phyloP scores from a whole-genome alignment of 768 basidiomycete species.

The Boletales sp. region DNA sequence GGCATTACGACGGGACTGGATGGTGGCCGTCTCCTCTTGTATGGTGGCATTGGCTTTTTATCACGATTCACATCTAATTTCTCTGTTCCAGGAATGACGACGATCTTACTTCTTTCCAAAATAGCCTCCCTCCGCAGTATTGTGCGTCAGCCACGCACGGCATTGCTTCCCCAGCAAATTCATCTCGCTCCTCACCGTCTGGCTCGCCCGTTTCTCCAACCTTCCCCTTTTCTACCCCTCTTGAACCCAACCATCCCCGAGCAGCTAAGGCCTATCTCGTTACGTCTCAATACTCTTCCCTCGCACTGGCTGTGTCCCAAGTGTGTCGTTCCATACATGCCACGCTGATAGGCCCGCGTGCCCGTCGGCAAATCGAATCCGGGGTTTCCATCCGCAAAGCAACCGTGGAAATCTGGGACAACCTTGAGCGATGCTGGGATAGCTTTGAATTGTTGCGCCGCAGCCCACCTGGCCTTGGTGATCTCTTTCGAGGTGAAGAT shows the following conservation, averaged over 20 bases:
- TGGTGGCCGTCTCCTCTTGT: constrained; percentile 84
- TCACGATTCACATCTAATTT: constrained; percentile 2
- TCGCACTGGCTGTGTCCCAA: constrained; percentile 70
- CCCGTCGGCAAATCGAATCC: constrained; percentile 52
- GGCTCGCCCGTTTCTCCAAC: constrained; percentile 19
- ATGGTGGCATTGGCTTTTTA: constrained; percentile 26
- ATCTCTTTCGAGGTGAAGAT: constrained; percentile 45
- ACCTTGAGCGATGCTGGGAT: constrained; percentile 78
- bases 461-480: constrained; percentile 39
- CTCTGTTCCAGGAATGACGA: constrained; percentile 55
- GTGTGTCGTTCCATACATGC: constrained; percentile 77
- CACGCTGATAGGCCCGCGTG: constrained; percentile 75
- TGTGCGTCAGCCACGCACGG: constrained; percentile 23
- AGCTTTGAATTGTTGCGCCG: constrained; percentile 69
- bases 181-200: constrained; percentile 35
- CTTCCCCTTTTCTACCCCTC: constrained; percentile 22
- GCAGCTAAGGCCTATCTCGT: constrained; percentile 47
- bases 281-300: constrained; percentile 57
- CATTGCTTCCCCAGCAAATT: constrained; percentile 32
- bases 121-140: constrained; percentile 48
- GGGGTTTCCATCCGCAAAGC: constrained; percentile 55
- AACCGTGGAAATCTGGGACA: constrained; percentile 76
- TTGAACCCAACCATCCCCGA: constrained; percentile 26
- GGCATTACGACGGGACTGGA: constrained; percentile 77
- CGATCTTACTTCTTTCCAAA: constrained; percentile 72